Percentiles rank a stretch among this genome's conserved stretches.
Evolutionary conservation across 805 yeast species (phyloP).

Genomic region (Starmerella potacharoeniae): DNA sequence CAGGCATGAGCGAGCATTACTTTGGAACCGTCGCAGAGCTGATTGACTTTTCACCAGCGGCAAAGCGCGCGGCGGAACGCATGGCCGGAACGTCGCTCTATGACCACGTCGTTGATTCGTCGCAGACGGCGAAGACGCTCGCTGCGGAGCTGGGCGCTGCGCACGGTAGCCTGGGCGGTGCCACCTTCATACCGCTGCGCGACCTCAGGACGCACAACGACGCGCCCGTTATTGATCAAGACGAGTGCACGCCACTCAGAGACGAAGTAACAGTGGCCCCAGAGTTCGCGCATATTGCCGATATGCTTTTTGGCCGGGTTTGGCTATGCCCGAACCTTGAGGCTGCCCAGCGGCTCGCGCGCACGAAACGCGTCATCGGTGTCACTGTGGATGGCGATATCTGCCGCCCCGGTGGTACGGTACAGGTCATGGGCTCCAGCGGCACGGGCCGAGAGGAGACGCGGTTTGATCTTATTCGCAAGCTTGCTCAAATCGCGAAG

Average conservation of each 20-base stretch:
- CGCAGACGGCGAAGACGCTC: slow-evolving; percentile 74
- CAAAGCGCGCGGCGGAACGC: slow-evolving; percentile 76
- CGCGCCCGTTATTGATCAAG: neutral
- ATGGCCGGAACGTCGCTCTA: slow-evolving; percentile 79
- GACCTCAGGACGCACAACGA: slow-evolving; percentile 36
- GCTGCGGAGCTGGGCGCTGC: slow-evolving; percentile 37
- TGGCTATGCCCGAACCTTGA: slow-evolving; percentile 63
- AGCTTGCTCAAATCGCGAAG: neutral
- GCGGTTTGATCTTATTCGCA: neutral
- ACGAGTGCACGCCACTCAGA: slow-evolving; percentile 55
- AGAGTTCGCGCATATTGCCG: slow-evolving; percentile 50
- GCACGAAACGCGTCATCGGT: slow-evolving; percentile 46
- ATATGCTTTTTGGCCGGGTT: slow-evolving; percentile 70
- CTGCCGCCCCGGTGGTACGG: slow-evolving; percentile 69
- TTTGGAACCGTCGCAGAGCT: slow-evolving; percentile 81
- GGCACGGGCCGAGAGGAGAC: neutral
- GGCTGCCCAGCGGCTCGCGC: slow-evolving; percentile 5
- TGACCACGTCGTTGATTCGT: slow-evolving; percentile 81
- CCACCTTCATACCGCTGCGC: slow-evolving; percentile 83
- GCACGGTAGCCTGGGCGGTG: slow-evolving; percentile 44
- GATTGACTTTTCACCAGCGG: slow-evolving; percentile 68
- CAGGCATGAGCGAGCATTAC: slow-evolving; percentile 34
- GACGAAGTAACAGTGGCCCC: slow-evolving; percentile 4
- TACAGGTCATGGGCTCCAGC: slow-evolving; percentile 24
- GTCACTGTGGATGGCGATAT: slow-evolving; percentile 89